Conservation (phyloP, 2,329 filamentous ascomycete species). For the Ophiobolus disseminans region DNA sequence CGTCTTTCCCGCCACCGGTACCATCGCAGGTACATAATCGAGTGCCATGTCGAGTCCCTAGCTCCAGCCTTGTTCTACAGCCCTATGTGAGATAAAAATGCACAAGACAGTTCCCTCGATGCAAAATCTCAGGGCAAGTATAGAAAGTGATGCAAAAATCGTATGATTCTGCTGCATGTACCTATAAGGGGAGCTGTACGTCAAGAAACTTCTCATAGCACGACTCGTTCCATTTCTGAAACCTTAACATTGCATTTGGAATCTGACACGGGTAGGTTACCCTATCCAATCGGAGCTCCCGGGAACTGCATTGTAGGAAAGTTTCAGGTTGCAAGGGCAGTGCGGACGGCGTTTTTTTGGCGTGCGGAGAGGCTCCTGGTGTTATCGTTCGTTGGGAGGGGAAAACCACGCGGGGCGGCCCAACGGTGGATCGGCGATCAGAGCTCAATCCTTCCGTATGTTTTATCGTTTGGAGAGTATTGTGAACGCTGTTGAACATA, state of each 20-base stretch:
- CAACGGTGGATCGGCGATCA: neutral
- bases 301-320: neutral
- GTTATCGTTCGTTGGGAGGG: neutral
- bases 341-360: neutral
- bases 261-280: neutral
- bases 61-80: neutral
- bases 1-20: constrained; percentile 31
- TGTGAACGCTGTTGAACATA: no score
- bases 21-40: constrained; percentile 19
- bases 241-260: neutral
- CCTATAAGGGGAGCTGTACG: no score
- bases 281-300: neutral
- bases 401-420: neutral
- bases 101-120: no score
- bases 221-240: neutral
- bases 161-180: neutral
- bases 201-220: no score
- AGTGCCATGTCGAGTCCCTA: neutral
- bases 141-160: neutral
- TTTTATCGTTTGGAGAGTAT: neutral
- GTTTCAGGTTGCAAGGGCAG: neutral
- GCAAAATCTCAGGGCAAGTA: neutral
- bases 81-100: neutral
- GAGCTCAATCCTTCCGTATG: neutral
- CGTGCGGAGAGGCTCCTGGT: neutral